phyloP scores from a whole-genome alignment of 2,329 filamentous ascomycete genomes.

The Nemania serpens region DNA sequence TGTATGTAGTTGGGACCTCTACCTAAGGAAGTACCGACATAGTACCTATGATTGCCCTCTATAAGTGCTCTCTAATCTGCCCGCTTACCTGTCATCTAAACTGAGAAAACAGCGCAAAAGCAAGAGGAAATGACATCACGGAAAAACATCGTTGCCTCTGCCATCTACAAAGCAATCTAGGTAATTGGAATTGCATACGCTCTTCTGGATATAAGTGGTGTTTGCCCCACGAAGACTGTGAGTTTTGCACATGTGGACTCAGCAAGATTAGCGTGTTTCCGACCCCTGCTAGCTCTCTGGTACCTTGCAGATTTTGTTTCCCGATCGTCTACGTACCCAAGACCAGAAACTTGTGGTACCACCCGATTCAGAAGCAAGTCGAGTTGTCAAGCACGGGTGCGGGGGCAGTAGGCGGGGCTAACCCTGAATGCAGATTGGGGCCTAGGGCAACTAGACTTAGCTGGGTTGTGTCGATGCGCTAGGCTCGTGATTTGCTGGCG shows the following conservation, averaged over 20 bases:
- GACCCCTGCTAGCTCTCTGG: conserved; percentile 34
- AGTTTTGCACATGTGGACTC: conserved; percentile 19
- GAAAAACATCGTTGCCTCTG: background rate
- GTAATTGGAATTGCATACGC: no score
- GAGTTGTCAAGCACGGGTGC: conserved; percentile 32
- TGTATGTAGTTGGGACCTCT: no score
- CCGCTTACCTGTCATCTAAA: background rate
- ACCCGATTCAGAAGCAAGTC: conserved; percentile 13
- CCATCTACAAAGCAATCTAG: background rate
- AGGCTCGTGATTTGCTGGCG: conserved; percentile 28
- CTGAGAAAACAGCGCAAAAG: background rate
- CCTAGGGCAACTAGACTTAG: no score
- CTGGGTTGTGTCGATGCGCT: no score
- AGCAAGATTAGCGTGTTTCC: conserved; percentile 35
- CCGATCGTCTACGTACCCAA: conserved; percentile 17
- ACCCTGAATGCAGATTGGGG: conserved; percentile 31
- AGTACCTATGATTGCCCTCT: no score
- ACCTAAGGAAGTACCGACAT: no score
- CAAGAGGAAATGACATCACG: conserved; percentile 12
- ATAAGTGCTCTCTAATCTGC: no score
- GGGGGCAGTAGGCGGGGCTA: background rate
- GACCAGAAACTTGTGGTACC: background rate
- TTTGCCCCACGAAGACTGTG: conserved; percentile 13
- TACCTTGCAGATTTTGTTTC: conserved; percentile 37
- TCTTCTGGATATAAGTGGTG: background rate